A percentile compares a stretch with the other conserved stretches of the same genome.
phyloP scores from a whole-genome alignment of 306 rosid genomes.

The Prinsepia uniflora region DNA sequence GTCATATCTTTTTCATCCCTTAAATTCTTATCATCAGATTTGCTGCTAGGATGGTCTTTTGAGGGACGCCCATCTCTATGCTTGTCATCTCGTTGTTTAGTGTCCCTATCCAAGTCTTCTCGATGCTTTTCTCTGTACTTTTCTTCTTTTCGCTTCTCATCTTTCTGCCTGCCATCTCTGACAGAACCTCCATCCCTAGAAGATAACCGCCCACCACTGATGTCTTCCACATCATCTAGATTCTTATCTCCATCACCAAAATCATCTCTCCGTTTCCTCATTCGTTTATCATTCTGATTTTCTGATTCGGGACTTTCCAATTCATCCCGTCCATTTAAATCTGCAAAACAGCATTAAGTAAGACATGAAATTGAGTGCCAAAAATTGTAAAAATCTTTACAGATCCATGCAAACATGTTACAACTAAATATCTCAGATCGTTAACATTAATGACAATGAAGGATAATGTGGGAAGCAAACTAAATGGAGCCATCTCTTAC shows the following conservation, averaged over 20 bases:
- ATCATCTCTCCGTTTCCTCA: constrained; percentile 68
- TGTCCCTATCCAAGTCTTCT: constrained; percentile 72
- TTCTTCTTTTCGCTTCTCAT: constrained; percentile 88
- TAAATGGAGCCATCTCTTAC: constrained; percentile 5
- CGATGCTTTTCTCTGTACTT: constrained; percentile 64
- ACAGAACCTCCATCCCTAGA: constrained; percentile 67
- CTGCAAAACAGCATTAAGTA: constrained; percentile 39
- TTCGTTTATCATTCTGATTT: constrained; percentile 59
- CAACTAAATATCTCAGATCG: background rate
- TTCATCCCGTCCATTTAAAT: constrained; percentile 48
- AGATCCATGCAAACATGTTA: background rate
- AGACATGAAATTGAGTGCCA: constrained; percentile 19
- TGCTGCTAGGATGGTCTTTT: constrained; percentile 56
- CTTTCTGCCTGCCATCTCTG: constrained; percentile 69
- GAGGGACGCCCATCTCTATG: constrained; percentile 63
- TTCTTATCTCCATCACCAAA: constrained; percentile 57
- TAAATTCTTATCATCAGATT: constrained; percentile 67
- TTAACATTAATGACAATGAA: background rate
- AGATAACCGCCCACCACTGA: constrained; percentile 48
- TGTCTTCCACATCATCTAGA: constrained; percentile 57
- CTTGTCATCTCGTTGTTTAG: constrained; percentile 66
- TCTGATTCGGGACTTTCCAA: constrained; percentile 67
- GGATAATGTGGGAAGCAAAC: background rate
- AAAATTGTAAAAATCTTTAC: background rate
- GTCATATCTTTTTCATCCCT: constrained; percentile 66